Evolutionary conservation across 2,329 filamentous ascomycete species (phyloP), one percentile per base, ranked within the genome.

Genomic region (Colletotrichum sp.): DNA sequence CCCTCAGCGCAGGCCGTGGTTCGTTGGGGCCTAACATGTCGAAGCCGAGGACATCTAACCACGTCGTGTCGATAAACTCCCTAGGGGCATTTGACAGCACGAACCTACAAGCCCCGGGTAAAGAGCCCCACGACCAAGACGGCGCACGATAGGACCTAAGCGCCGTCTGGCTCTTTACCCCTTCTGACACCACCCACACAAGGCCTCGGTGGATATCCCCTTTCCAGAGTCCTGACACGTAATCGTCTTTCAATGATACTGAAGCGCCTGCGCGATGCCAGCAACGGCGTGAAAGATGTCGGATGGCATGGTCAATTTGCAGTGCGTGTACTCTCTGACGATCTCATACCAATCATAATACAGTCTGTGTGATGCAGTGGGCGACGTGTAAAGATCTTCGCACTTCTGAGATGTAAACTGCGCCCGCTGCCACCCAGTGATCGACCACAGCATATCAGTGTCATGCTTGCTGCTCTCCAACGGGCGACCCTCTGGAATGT

Each of bases 351-450:
- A 48, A 0, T 3, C 39, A 1, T 48, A 3, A 6, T 13, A 48
- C 0, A 48, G 39, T 21, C 39, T 48, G 39, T 21, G 39, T 0
- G 39, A 6, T 12, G 39, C 39, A 0, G 0, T 0, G 0, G 18
- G 39, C 10, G 39, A 48, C 0, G 9, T 0, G 18, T 48, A 48
- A 0, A 21, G 39, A 0, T 48, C 18, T 48, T 48, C 39, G n/a
- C n/a, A n/a, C n/a, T n/a, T 43, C 18, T 12, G 18, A 1, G 39
- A 48, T 9, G 3, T n/a, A 12, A 1, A n/a, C 39, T 48, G 39
- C 18, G 18, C 39, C 1, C 39, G 39, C 0, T 48, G 39, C 18
- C 18, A 0, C 39, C 39, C 0, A 2, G n/a, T 48, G 0, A 48
- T 48, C 3, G 18, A 48, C 39, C 18, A 48, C 4, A n/a, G n/a